phyloP scores from a whole-genome alignment of 345 rosid genomes.

The Dovyalis caffra region DNA sequence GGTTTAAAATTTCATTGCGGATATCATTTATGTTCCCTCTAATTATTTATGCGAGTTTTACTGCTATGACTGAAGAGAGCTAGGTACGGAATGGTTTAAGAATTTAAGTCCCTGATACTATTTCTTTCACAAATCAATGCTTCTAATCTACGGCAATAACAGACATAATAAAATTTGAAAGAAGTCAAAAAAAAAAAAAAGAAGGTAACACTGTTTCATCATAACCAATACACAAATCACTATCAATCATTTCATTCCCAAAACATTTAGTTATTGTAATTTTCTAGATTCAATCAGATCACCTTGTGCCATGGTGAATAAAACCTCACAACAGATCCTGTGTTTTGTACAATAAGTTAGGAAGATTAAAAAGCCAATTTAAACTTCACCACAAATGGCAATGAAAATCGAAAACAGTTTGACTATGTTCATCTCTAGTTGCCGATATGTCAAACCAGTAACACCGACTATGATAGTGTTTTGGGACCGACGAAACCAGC shows the following conservation, averaged over 20 bases:
- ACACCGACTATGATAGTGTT: neutral
- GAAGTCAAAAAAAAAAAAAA: too few species aligned
- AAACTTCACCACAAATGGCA: neutral
- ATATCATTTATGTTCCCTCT: neutral
- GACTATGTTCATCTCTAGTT: neutral
- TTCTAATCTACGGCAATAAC: too few species aligned
- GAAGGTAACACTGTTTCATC: neutral
- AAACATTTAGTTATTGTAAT: neutral
- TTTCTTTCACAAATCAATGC: too few species aligned
- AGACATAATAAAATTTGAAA: too few species aligned
- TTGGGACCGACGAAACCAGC: conserved; percentile 29
- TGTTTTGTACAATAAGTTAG: neutral
- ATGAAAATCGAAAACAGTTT: neutral
- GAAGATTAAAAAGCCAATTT: neutral
- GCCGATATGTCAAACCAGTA: neutral
- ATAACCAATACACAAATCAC: neutral
- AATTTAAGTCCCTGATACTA: too few species aligned
- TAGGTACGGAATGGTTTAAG: too few species aligned
- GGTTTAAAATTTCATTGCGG: neutral
- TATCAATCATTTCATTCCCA: neutral
- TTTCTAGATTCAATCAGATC: neutral
- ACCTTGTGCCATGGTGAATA: neutral
- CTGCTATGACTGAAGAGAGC: neutral
- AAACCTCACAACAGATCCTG: neutral
- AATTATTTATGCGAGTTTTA: neutral